Percentiles rank a stretch among this genome's conserved stretches.
Evolutionary conservation across 306 rosid species (phyloP).

Genomic region (Senna siamea): DNA sequence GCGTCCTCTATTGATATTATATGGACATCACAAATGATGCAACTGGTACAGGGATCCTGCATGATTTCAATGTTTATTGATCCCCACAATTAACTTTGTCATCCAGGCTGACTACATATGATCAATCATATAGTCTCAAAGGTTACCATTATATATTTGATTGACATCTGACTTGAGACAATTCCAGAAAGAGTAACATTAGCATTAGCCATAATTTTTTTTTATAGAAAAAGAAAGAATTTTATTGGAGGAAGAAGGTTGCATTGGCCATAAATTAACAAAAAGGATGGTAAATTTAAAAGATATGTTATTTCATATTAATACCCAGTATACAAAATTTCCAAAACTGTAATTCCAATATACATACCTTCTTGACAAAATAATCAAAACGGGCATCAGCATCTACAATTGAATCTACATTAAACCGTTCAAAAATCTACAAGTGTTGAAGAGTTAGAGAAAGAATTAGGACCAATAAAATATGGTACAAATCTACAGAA

Average conservation of each 20-base stretch:
- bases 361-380: conserved; percentile 72
- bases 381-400: conserved; percentile 88
- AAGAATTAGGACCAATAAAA: conserved; percentile 31
- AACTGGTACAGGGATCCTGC: too few species aligned
- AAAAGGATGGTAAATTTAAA: conserved; percentile 6
- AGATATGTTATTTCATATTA: conserved; percentile 3
- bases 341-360: conserved; percentile 20
- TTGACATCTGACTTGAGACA: conserved; percentile 29
- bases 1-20: too few species aligned
- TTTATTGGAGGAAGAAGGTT: background rate
- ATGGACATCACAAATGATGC: too few species aligned
- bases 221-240: too few species aligned
- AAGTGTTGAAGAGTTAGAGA: conserved; percentile 37
- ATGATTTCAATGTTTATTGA: too few species aligned
- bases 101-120: background rate
- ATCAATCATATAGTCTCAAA: background rate
- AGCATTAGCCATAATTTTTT: too few species aligned
- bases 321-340: conserved; percentile 17
- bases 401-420: conserved; percentile 62
- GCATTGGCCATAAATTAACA: conserved; percentile 13
- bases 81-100: conserved; percentile 2
- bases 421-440: conserved; percentile 77
- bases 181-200: too few species aligned
- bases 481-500: conserved; percentile 11
- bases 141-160: conserved; percentile 1